These are phyloP conservation scores for Trametes polyzona DNA, from an alignment of 1,284 basidiomycete genomes.

Conservation along the genomic window DNA sequence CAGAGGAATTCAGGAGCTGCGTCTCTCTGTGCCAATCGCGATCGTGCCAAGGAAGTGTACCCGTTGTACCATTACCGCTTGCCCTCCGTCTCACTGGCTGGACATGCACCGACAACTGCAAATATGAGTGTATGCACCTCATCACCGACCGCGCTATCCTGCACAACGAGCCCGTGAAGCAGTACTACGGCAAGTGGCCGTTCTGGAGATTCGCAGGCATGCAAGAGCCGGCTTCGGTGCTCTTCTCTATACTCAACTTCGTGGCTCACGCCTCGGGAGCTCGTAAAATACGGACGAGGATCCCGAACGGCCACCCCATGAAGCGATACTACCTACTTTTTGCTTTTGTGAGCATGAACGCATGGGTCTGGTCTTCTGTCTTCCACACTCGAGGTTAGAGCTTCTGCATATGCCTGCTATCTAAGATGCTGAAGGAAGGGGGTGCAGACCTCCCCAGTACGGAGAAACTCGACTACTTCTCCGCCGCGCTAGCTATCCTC, in stretches of 20 bases:
- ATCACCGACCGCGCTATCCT: conserved; percentile 69
- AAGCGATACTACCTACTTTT: conserved; percentile 71
- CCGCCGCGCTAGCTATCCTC: conserved; percentile 83
- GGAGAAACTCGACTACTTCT: conserved; percentile 95
- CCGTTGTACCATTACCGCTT: conserved; percentile 41
- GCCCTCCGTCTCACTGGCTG: conserved; percentile 61
- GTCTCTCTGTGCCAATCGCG: conserved; percentile 31
- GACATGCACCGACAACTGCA: conserved; percentile 89
- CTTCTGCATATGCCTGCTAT: not conserved
- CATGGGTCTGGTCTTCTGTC: conserved; percentile 92
- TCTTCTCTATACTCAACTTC: conserved; percentile 88
- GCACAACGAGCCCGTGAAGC: conserved; percentile 55
- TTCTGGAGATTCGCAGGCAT: conserved; percentile 86
- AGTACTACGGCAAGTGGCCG: conserved; percentile 98
- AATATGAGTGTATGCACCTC: conserved; percentile 86
- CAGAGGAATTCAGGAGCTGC: conserved; percentile 34
- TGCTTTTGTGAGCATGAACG: conserved; percentile 80
- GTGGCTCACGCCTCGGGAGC: conserved; percentile 69
- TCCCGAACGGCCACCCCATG: conserved; percentile 71
- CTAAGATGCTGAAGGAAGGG: conserved; percentile 2
- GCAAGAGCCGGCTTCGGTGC: conserved; percentile 93
- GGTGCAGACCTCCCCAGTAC: conserved; percentile 77
- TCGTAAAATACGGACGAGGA: conserved; percentile 48
- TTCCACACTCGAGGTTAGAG: conserved; percentile 89
- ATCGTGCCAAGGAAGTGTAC: conserved; percentile 17